Evolutionary conservation across 202 grass and related monocot species (phyloP).

Genomic region (Schoenoplectus triqueter): DNA sequence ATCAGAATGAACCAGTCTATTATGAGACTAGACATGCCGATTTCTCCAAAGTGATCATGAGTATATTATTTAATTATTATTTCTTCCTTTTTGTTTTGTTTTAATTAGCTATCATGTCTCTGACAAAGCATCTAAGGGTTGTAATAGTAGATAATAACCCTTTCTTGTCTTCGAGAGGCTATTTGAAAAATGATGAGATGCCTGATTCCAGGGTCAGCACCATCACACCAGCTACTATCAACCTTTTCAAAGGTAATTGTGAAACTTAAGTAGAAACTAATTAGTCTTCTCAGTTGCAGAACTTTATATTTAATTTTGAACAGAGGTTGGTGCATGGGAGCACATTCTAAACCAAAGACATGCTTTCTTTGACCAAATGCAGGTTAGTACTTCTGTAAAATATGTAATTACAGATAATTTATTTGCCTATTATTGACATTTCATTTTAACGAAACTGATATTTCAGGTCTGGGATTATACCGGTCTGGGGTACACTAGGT

Average conservation of each 20-base stretch:
- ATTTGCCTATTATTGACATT: neutral
- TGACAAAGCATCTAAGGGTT: slow-evolving; percentile 78
- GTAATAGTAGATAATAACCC: slow-evolving; percentile 77
- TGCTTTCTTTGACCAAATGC: slow-evolving; percentile 92
- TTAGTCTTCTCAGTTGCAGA: neutral
- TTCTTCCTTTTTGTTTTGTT: slow-evolving; percentile 30
- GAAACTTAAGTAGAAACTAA: neutral
- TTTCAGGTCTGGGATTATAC: slow-evolving; percentile 96
- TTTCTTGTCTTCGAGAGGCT: slow-evolving; percentile 53
- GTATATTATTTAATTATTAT: slow-evolving; percentile 7
- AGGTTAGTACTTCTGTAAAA: slow-evolving; percentile 53
- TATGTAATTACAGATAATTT: slow-evolving; percentile 6
- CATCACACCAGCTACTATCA: slow-evolving; percentile 85
- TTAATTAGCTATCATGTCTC: slow-evolving; percentile 61
- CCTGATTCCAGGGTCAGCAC: slow-evolving; percentile 93
- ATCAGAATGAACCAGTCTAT: neutral
- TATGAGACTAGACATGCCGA: neutral
- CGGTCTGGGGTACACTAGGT: slow-evolving; percentile 86
- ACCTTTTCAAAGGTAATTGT: slow-evolving; percentile 74
- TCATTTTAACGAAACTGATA: neutral
- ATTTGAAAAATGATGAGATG: slow-evolving; percentile 59
- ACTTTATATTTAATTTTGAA: slow-evolving; percentile 4
- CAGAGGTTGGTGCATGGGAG: slow-evolving; percentile 92
- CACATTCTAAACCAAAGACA: slow-evolving; percentile 93
- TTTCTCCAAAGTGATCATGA: neutral